Percentiles rank a stretch among this genome's conserved stretches.
These are phyloP conservation scores for Candida sojae DNA, from an alignment of 1,139 yeast species.

Conservation along the genomic window DNA sequence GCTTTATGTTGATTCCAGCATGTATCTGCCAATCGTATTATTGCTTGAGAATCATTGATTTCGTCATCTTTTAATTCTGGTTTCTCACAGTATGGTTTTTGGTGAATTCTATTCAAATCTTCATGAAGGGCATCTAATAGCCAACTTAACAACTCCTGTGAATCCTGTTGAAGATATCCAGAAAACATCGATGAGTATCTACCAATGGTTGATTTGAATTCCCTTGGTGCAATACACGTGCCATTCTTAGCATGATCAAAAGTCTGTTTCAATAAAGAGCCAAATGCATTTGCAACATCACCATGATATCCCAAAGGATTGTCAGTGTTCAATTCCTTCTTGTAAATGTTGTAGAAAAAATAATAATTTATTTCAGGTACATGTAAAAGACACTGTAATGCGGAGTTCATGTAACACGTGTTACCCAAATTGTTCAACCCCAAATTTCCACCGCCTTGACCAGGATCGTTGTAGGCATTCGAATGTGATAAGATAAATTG, in stretches of 20 bases:
- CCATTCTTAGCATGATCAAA: slow-evolving; percentile 34
- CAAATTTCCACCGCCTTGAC: slow-evolving; percentile 32
- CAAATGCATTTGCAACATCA: slow-evolving; percentile 76
- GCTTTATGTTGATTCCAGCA: slow-evolving; percentile 82
- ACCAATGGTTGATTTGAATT: slow-evolving; percentile 79
- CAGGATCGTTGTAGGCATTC: slow-evolving; percentile 3
- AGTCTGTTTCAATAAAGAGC: slow-evolving; percentile 58
- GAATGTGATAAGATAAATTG: slow-evolving; percentile 16
- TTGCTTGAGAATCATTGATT: slow-evolving; percentile 53
- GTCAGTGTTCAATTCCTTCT: slow-evolving; percentile 64
- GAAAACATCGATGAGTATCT: slow-evolving; percentile 78
- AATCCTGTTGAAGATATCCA: slow-evolving; percentile 91
- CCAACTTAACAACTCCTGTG: slow-evolving; percentile 92
- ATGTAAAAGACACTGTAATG: slow-evolving; percentile 86
- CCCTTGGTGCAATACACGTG: slow-evolving; percentile 57
- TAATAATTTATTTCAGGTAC: slow-evolving; percentile 82
- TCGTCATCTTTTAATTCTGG: slow-evolving; percentile 76
- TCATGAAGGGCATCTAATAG: slow-evolving; percentile 91
- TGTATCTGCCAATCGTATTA: slow-evolving; percentile 62
- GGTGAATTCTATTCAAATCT: slow-evolving; percentile 78
- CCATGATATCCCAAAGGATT: slow-evolving; percentile 86
- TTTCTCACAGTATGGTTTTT: slow-evolving; percentile 86
- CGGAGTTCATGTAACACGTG: slow-evolving; percentile 96
- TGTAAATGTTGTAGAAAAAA: slow-evolving; percentile 63
- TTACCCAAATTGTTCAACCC: slow-evolving; percentile 89